Conservation (phyloP, 192 early-diverging fungal species). For the Coemansia sp. region DNA sequence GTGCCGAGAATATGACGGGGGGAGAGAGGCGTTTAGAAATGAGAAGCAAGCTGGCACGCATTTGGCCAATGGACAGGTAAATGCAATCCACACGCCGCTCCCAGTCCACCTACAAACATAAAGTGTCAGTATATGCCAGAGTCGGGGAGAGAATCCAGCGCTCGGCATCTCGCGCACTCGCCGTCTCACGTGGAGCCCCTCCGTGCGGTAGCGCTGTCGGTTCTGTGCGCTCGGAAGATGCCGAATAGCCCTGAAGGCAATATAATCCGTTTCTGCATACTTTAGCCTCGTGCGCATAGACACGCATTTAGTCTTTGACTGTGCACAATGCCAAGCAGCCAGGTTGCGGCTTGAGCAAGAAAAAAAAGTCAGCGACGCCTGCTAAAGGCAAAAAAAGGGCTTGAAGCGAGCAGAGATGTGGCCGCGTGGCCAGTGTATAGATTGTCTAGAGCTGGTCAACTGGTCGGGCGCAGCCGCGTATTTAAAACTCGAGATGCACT, state of each 20-base stretch:
- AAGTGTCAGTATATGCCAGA: too few species aligned
- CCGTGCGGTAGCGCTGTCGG: too few species aligned
- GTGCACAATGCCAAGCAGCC: not conserved
- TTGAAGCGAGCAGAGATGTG: not conserved
- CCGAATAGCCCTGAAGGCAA: not conserved
- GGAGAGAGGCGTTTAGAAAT: not conserved
- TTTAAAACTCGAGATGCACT: not conserved
- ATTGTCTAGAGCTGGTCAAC: not conserved
- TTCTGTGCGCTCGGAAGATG: too few species aligned
- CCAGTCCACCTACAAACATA: too few species aligned
- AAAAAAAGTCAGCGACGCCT: not conserved
- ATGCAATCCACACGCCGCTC: too few species aligned
- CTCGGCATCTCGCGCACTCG: too few species aligned
- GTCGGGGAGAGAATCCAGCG: too few species aligned
- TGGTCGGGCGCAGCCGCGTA: not conserved
- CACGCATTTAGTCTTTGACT: not conserved
- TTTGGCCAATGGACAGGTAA: conserved; percentile 4
- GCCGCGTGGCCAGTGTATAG: not conserved
- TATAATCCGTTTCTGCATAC: not conserved
- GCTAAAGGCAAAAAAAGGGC: too few species aligned
- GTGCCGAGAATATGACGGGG: not conserved
- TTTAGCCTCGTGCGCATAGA: conserved; percentile 2
- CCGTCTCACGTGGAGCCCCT: too few species aligned
- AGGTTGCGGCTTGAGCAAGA: not conserved
- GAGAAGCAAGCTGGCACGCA: not conserved